Conservation (phyloP, 306 rosid genomes). For the Citrullus colocynthis region DNA sequence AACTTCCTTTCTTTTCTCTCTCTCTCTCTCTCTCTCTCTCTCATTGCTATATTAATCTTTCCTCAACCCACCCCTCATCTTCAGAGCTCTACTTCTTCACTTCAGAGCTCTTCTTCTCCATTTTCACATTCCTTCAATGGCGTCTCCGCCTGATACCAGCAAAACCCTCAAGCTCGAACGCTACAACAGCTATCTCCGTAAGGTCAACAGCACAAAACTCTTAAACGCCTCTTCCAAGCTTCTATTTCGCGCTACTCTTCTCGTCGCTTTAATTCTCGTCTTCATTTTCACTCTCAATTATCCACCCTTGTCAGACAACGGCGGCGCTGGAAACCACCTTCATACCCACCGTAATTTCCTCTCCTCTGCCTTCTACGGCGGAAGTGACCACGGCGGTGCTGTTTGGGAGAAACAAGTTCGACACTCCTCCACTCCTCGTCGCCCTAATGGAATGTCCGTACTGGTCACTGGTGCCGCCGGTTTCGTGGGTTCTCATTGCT, state of each 20-base stretch:
- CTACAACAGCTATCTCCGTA: slow-evolving; percentile 74
- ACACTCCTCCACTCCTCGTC: slow-evolving; percentile 55
- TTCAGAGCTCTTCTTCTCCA: slow-evolving; percentile 1
- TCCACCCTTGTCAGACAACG: slow-evolving; percentile 35
- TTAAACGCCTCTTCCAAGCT: slow-evolving; percentile 80
- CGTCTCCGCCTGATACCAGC: slow-evolving; percentile 83
- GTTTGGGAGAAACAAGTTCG: slow-evolving; percentile 81
- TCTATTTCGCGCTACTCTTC: slow-evolving; percentile 70
- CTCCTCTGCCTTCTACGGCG: slow-evolving; percentile 53
- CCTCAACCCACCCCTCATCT: slow-evolving; percentile 9
- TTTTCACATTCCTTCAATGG: slow-evolving; percentile 21
- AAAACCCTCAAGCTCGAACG: slow-evolving; percentile 77
- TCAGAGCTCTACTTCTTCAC: slow-evolving; percentile 46
- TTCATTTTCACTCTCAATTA: slow-evolving; percentile 71
- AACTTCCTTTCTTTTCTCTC: not conserved
- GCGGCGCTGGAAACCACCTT: not conserved
- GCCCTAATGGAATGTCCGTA: slow-evolving; percentile 57
- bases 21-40: not conserved
- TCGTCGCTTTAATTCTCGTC: slow-evolving; percentile 49
- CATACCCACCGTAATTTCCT: slow-evolving; percentile 38
- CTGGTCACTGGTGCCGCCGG: slow-evolving; percentile 89
- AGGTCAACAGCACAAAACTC: slow-evolving; percentile 75
- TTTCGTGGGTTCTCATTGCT: slow-evolving; percentile 67
- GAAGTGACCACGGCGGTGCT: slow-evolving; percentile 28
- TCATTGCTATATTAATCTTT: slow-evolving; percentile 39